phyloP scores from a whole-genome alignment of 73 alveolate genomes.

The Paramecium primaurelia region DNA sequence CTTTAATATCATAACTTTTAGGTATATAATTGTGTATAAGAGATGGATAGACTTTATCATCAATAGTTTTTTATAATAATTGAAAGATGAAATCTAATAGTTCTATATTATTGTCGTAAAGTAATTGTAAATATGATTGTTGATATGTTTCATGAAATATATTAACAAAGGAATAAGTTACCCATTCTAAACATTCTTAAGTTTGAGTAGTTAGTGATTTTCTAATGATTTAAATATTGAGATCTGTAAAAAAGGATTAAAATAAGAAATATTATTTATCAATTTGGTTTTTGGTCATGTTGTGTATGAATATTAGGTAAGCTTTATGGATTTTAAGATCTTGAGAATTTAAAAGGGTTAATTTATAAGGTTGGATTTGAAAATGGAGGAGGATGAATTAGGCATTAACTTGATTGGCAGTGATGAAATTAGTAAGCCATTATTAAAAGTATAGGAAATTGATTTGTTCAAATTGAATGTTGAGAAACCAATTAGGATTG shows the following conservation, averaged over 20 bases:
- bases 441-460: not conserved
- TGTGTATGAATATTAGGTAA: not conserved
- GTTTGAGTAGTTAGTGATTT: not conserved
- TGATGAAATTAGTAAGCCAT: not conserved
- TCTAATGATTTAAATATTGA: not conserved
- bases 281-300: not conserved
- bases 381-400: not conserved
- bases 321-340: not conserved
- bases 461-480: not conserved
- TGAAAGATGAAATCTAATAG: not conserved
- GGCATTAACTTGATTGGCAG: not conserved
- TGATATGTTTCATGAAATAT: not conserved
- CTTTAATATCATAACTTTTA: not conserved
- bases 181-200: not conserved
- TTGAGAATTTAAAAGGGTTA: not conserved
- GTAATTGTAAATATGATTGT: not conserved
- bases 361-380: not conserved
- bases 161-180: not conserved
- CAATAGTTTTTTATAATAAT: not conserved
- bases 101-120: not conserved
- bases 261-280: not conserved
- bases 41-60: not conserved
- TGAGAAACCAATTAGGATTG: not conserved
- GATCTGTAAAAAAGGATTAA: not conserved
- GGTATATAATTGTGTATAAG: not conserved